Evolutionary conservation across 176 grass and related monocot species (phyloP).

Genomic region (Rhynchospora breviuscula): DNA sequence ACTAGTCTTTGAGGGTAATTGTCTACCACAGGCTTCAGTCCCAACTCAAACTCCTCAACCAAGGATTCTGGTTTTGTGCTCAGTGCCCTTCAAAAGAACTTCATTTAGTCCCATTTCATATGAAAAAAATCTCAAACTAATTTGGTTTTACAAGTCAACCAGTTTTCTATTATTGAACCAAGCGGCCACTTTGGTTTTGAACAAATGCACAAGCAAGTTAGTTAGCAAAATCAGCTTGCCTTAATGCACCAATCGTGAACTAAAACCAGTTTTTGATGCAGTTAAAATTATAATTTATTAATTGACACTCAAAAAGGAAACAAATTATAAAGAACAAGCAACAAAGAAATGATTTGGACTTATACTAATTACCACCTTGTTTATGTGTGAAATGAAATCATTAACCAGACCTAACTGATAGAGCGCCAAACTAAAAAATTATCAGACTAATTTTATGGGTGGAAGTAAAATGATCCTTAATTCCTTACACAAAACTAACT

Average conservation of each 20-base stretch:
- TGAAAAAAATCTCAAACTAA: not conserved
- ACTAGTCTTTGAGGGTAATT: conserved; percentile 79
- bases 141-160: not conserved
- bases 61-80: conserved; percentile 43
- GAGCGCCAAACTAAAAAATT: not conserved
- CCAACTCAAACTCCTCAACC: conserved; percentile 41
- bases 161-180: not conserved
- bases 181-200: not conserved
- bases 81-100: conserved; percentile 46
- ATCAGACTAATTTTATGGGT: not conserved
- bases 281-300: not conserved
- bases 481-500: not conserved
- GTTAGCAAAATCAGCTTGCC: not conserved
- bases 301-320: not conserved
- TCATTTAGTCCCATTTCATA: not conserved
- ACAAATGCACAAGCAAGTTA: not conserved
- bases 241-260: not conserved
- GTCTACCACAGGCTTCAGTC: conserved; percentile 43
- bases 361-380: not conserved
- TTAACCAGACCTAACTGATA: not conserved
- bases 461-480: not conserved
- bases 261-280: not conserved
- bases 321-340: not conserved
- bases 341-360: not conserved
- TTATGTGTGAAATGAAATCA: not conserved